phyloP scores from a whole-genome alignment of 768 basidiomycete species.

The Agaricus sinodeliciosus region DNA sequence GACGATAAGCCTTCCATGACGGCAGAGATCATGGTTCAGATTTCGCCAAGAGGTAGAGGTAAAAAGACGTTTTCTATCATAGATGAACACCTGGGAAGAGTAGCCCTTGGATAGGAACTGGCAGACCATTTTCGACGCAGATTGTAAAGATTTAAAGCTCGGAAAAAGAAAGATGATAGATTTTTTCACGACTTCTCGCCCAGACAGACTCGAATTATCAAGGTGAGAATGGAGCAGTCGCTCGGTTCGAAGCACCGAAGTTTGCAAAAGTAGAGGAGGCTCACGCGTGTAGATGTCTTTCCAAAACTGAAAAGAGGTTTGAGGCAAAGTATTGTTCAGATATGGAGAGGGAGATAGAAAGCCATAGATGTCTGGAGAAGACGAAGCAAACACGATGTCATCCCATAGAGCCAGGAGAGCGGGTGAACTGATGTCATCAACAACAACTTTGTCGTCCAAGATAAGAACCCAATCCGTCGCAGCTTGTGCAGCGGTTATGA shows the following conservation, averaged over 20 bases:
- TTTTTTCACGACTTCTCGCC: background rate
- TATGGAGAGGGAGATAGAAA: background rate
- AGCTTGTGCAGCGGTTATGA: slow-evolving; percentile 32
- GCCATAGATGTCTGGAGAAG: slow-evolving; percentile 12
- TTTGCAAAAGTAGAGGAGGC: background rate
- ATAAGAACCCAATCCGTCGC: slow-evolving; percentile 47
- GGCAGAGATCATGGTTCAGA: slow-evolving; percentile 1
- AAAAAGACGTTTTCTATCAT: slow-evolving; percentile 11
- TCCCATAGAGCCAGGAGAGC: slow-evolving; percentile 32
- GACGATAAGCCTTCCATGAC: background rate
- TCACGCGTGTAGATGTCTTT: background rate
- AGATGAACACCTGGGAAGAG: slow-evolving; percentile 14
- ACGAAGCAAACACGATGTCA: background rate
- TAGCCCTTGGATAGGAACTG: slow-evolving; percentile 11
- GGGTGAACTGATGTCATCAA: slow-evolving; percentile 26
- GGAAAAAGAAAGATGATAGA: slow-evolving; percentile 1
- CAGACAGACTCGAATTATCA: background rate
- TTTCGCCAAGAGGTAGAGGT: background rate
- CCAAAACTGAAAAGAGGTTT: background rate
- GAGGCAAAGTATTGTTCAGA: background rate
- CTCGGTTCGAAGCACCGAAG: background rate
- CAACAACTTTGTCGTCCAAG: slow-evolving; percentile 36
- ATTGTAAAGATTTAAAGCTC: background rate
- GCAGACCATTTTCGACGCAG: slow-evolving; percentile 15
- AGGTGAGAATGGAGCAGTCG: background rate